Conservation (phyloP, 176 grass and related monocot genomes). For the Thalia dealbata region DNA sequence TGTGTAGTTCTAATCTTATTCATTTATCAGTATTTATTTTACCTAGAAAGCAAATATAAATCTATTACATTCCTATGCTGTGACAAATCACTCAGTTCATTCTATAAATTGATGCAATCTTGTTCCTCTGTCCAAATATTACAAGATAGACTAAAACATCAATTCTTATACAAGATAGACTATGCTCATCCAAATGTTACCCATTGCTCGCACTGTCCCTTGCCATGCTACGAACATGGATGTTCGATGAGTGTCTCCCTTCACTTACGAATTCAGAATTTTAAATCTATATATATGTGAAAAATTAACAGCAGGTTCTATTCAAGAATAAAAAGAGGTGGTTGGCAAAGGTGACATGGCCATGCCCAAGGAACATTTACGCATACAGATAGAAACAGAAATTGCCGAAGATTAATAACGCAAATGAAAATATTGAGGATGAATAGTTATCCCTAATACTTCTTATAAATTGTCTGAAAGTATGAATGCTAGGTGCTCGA, state of each 20-base stretch:
- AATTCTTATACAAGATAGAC: background rate
- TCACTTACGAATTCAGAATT: background rate
- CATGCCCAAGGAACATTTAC: background rate
- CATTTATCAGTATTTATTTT: background rate
- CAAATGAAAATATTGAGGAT: background rate
- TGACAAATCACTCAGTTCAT: background rate
- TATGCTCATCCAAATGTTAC: background rate
- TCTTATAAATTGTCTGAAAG: no score
- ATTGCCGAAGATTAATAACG: no score
- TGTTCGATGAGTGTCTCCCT: background rate
- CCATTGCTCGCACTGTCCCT: background rate
- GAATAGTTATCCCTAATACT: background rate
- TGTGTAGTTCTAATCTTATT: background rate
- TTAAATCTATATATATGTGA: background rate
- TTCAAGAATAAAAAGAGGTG: background rate
- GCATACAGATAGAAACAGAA: background rate
- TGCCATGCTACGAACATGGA: background rate
- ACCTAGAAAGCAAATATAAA: background rate
- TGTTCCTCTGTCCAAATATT: no score
- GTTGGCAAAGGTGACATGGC: background rate
- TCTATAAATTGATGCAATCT: background rate
- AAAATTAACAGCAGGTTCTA: background rate
- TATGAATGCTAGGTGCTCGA: no score
- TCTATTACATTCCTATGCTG: background rate
- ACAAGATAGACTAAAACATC: background rate